Percentiles rank a stretch among this genome's conserved stretches.
Conservation (phyloP, 805 yeast genomes). For the Suhomyces kilbournensis region DNA sequence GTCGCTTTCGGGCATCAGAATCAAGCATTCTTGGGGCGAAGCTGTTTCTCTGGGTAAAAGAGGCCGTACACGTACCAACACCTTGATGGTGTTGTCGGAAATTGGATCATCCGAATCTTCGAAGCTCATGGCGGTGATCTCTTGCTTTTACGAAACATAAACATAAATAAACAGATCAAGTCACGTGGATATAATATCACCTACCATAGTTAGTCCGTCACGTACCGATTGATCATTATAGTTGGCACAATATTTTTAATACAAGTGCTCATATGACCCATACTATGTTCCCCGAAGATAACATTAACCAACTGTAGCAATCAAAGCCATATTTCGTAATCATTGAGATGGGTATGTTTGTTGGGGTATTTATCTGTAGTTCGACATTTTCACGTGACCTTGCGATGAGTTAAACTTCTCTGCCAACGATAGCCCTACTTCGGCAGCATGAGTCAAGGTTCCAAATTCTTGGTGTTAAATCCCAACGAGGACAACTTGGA, state of each 20-base stretch:
- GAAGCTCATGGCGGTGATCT: background rate
- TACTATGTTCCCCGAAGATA: too few species aligned
- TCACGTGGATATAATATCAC: background rate
- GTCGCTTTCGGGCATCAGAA: conserved; percentile 29
- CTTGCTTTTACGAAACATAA: background rate
- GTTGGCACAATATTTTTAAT: too few species aligned
- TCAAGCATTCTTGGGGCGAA: conserved; percentile 18
- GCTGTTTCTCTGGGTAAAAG: conserved; percentile 27
- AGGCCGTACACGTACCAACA: conserved; percentile 55
- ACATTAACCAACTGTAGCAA: too few species aligned
- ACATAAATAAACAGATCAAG: background rate
- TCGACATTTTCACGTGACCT: background rate
- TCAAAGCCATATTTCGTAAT: too few species aligned
- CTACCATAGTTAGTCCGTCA: background rate
- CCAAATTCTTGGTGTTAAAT: conserved; percentile 44
- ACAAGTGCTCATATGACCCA: too few species aligned
- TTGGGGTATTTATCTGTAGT: too few species aligned
- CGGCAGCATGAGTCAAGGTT: conserved; percentile 11
- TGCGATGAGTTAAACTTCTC: background rate
- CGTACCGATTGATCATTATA: too few species aligned
- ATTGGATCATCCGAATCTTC: background rate
- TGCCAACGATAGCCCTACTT: background rate
- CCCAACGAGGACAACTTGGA: conserved; percentile 42
- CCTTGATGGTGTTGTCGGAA: conserved; percentile 35
- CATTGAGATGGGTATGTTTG: too few species aligned